Conservation (phyloP, 805 yeast genomes). For the Kuraishia borneana region DNA sequence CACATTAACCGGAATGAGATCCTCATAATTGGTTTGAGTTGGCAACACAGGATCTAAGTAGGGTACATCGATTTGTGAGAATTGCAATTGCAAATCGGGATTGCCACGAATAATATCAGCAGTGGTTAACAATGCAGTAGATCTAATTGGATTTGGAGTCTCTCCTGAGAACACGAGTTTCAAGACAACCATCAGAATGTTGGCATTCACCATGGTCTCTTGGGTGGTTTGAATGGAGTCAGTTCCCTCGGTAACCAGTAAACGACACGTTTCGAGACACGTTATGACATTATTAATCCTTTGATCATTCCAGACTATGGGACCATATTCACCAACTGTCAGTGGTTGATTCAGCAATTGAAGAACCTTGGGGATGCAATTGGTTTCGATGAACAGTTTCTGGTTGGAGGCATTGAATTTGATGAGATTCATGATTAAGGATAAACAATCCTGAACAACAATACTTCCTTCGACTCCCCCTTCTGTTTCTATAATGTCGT, state of each 20-base stretch:
- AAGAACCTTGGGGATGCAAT: constrained; percentile 58
- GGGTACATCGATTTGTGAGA: constrained; percentile 84
- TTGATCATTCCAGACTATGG: constrained; percentile 70
- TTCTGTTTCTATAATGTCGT: constrained; percentile 71
- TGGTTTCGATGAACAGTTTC: constrained; percentile 76
- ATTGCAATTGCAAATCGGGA: constrained; percentile 52
- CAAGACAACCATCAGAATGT: constrained; percentile 54
- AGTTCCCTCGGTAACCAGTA: constrained; percentile 66
- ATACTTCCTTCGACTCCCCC: constrained; percentile 85
- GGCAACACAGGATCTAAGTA: constrained; percentile 59
- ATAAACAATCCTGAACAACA: constrained; percentile 83
- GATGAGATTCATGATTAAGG: constrained; percentile 60
- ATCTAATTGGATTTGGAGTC: constrained; percentile 57
- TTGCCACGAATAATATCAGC: constrained; percentile 70
- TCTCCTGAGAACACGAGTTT: constrained; percentile 58
- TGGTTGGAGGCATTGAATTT: constrained; percentile 86
- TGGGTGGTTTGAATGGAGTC: constrained; percentile 57
- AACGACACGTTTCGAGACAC: constrained; percentile 59
- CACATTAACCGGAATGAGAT: constrained; percentile 53
- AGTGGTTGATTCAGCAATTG: constrained; percentile 53
- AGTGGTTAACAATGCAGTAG: constrained; percentile 58
- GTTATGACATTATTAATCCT: constrained; percentile 54
- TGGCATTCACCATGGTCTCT: constrained; percentile 42
- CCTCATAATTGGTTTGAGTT: constrained; percentile 14
- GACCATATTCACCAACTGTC: constrained; percentile 23